phyloP scores from a whole-genome alignment of 106 monocot genomes.

The Vanilla planifolia region DNA sequence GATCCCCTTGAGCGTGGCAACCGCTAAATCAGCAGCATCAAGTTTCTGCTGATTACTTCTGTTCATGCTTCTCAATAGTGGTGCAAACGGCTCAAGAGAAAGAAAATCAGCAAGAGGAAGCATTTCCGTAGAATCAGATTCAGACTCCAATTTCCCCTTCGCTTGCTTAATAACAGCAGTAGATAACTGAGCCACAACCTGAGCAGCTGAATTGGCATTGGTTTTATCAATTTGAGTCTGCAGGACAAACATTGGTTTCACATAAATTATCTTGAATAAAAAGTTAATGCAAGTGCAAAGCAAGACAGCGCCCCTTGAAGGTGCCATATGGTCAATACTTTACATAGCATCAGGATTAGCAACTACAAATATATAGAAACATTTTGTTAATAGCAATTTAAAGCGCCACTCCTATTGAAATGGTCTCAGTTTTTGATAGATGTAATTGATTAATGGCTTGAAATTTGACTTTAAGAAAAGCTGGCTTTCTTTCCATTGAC shows the following conservation, averaged over 20 bases:
- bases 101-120: conserved; percentile 71
- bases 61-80: conserved; percentile 44
- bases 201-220: conserved; percentile 72
- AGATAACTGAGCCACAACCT: conserved; percentile 64
- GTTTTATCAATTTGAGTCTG: conserved; percentile 83
- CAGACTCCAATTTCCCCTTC: conserved; percentile 26
- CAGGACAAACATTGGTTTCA: conserved; percentile 16
- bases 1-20: conserved; percentile 78
- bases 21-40: conserved; percentile 89
- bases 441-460: no score
- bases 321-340: no score
- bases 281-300: no score
- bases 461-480: no score
- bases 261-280: no score
- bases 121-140: conserved; percentile 38
- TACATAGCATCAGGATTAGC: no score
- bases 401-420: no score
- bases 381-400: no score
- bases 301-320: no score
- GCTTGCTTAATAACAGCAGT: conserved; percentile 49
- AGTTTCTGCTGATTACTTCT: conserved; percentile 57
- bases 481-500: no score
- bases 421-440: no score
- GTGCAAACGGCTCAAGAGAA: conserved; percentile 70
- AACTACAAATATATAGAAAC: no score